Evolutionary conservation across 768 basidiomycete species (phyloP), one percentile per base, ranked within the genome.

Genomic region (Podaxis sp.): DNA sequence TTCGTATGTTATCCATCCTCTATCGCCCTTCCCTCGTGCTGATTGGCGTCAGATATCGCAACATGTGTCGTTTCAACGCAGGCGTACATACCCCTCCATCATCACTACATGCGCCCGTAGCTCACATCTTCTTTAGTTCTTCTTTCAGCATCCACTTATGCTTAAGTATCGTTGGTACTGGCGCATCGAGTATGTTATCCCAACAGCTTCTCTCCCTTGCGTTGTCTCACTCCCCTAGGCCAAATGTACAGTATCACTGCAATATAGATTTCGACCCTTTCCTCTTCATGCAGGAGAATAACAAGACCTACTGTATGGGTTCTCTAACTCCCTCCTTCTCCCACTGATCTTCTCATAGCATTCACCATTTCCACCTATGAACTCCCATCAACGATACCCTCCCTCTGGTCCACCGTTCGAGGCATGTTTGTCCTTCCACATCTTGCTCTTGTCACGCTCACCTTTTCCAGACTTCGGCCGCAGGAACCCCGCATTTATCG

Each of bases 281-380:
- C 80, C 63, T 84, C 3, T 83, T 81, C 68, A 90, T 95, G 90
- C 77, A 87, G 68, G 82, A 89, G 24, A 75, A 90, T 65, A 78
- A 87, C 63, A 90, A 89, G 70, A 78, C 85, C 0, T 95, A 95
- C 69, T 87, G 90, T 77, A 58, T 33, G 71, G 39, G 17, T 56
- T 13, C 22, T 19, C 15, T 49, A 51, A 12, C 38, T 52, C 28
- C 26, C 28, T 39, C 22, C 8, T 38, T 72, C 70, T 63, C 44
- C 53, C 30, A 22, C 19, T 40, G 56, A 38, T 33, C 26, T 7
- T 63, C 4, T 54, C 64, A 38, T 65, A 86, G 85, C 83, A 1
- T 95, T 92, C 75, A 92, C 89, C 0, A 83, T 94, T 19, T 83
- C 88, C 0, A 79, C 93, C 57, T 87, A 84, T 65, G 93, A 96